These are phyloP conservation scores for Amylocarpus encephaloides DNA, from an alignment of 2,329 filamentous ascomycete genomes.

Conservation along the genomic window DNA sequence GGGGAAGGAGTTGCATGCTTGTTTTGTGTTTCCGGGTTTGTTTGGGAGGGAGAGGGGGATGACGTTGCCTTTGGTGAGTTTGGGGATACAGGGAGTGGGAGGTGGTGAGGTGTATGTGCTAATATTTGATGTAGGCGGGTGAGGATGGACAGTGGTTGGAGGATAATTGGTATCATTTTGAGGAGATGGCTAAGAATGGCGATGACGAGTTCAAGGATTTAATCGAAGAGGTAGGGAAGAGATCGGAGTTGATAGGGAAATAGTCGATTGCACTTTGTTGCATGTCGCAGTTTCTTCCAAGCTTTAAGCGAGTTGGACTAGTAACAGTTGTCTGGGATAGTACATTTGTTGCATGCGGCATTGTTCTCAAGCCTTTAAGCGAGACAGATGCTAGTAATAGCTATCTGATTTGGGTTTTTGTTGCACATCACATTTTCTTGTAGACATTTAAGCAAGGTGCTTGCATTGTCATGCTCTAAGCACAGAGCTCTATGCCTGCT, in stretches of 20 bases:
- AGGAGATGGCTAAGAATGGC: slow-evolving; percentile 9
- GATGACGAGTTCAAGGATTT: slow-evolving; percentile 14
- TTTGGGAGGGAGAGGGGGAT: slow-evolving; percentile 12
- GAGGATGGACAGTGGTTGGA: slow-evolving; percentile 11
- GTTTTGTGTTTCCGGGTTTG: slow-evolving; percentile 11
- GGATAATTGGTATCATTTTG: slow-evolving; percentile 6
- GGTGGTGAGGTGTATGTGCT: neutral
- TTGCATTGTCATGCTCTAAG: too few species aligned
- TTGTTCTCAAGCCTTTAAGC: too few species aligned
- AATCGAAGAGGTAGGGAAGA: slow-evolving; percentile 5
- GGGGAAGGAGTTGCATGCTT: neutral
- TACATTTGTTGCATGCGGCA: too few species aligned
- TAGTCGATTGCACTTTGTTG: too few species aligned
- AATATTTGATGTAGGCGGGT: slow-evolving; percentile 6
- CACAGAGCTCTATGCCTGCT: too few species aligned
- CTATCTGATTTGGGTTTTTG: too few species aligned
- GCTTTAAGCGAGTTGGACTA: too few species aligned
- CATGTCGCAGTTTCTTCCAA: too few species aligned
- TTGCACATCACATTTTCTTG: too few species aligned
- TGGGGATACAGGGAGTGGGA: neutral
- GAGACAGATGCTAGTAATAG: too few species aligned
- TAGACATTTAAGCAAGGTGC: too few species aligned
- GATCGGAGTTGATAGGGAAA: neutral
- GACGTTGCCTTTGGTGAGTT: slow-evolving; percentile 10
- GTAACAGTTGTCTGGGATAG: too few species aligned